Evolutionary conservation across 78 protist species (phyloP), one percentile per base, ranked within the genome.

Genomic region (Polysphondylium violaceum): DNA sequence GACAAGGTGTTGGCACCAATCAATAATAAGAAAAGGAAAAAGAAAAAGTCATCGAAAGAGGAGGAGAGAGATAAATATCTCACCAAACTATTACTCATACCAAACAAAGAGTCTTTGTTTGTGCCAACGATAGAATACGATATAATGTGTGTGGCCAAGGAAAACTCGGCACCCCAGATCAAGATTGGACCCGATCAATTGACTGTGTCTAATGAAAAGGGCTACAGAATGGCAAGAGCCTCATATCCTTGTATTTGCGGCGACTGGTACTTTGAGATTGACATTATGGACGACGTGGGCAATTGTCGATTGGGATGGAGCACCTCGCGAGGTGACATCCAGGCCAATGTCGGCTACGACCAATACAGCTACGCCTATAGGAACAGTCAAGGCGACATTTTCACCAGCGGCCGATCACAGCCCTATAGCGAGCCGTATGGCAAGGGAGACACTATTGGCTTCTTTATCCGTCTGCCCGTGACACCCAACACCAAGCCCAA

Each of bases 311-410:
- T 88, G 9, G 94, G 94, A 17, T 88, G 94, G 94, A 76, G 87
- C 6, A 40, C 94, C 3, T 33, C 43, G 25, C 40, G 68, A 35
- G 85, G 75, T 60, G 94, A 88, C 33, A 44, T 47, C 0, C 94
- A 88, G 55, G 94, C 94, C 36, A 76, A 76, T 59, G 94, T 88
- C 0, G 94, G 94, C 3, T 88, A 88, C 41, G 94, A 88, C 50
- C 75, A 78, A 50, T 63, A 50, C 73, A 74, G 94, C 31, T 88
- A 88, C 36, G 43, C 67, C 2, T 76, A 76, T 40, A 23, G 94
- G n/a, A 78, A 65, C 53, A 59, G 38, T 31, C 86, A 88, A 67
- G 94, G 94, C 50, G 88, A 76, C 51, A 88, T 78, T 5, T 76
- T 88, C 50, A 86, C 74, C 58, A 29, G 41, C 19, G 78, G 86